These are phyloP conservation scores for Rhexocercosporidium sp. DNA, from an alignment of 2,329 filamentous ascomycete genomes.

Conservation along the genomic window DNA sequence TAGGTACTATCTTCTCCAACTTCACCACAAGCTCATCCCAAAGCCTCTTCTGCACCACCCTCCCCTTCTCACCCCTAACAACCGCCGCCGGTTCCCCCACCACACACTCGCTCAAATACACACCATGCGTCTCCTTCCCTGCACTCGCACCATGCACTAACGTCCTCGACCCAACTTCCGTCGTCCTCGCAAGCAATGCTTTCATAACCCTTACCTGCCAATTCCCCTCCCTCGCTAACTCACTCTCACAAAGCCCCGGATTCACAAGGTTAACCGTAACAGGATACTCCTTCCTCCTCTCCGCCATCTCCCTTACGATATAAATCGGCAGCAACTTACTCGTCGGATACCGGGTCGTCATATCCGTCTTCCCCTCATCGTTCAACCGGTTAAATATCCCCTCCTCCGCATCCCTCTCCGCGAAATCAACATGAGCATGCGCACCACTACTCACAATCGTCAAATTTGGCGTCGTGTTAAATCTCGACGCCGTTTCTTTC, in stretches of 20 bases:
- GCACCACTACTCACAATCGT: constrained; percentile 23
- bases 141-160: constrained; percentile 40
- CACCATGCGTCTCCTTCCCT: constrained; percentile 38
- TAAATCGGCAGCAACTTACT: constrained; percentile 17
- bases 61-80: constrained; percentile 22
- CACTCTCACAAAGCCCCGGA: constrained; percentile 29
- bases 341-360: constrained; percentile 19
- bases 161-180: constrained; percentile 42
- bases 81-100: constrained; percentile 22
- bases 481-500: constrained; percentile 28
- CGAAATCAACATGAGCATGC: constrained; percentile 21
- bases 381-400: constrained; percentile 30
- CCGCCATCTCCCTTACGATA: background rate
- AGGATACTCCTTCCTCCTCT: constrained; percentile 33
- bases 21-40: constrained; percentile 32
- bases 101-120: constrained; percentile 28
- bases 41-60: constrained; percentile 24
- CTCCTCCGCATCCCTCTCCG: constrained; percentile 16
- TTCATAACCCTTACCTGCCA: constrained; percentile 32
- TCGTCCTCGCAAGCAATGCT: constrained; percentile 33
- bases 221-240: constrained; percentile 39
- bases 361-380: constrained; percentile 25
- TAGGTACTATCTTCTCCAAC: constrained; percentile 22
- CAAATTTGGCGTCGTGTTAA: constrained; percentile 16
- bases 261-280: constrained; percentile 41